A percentile compares a stretch with the other conserved stretches of the same genome.
phyloP scores from a whole-genome alignment of 768 basidiomycete species.

The Rhodotorula paludigena region DNA sequence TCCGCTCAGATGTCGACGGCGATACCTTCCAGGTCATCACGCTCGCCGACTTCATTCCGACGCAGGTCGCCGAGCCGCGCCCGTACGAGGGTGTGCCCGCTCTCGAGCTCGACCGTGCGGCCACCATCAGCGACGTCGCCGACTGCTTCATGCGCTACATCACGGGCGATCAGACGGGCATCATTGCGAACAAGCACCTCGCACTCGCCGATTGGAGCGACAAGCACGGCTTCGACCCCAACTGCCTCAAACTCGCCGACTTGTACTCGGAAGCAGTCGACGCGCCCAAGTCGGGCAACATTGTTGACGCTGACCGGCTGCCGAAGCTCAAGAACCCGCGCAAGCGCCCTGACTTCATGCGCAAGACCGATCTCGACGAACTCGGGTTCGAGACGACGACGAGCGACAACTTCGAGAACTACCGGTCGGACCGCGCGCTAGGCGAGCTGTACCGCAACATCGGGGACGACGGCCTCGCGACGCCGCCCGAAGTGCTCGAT shows the following conservation, averaged over 20 bases:
- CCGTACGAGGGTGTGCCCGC: not conserved
- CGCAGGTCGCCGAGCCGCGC: not conserved
- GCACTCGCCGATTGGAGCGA: conserved; percentile 6
- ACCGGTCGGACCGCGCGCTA: conserved; percentile 64
- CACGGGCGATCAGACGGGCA: conserved; percentile 10
- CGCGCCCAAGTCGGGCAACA: conserved; percentile 20
- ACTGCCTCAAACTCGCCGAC: conserved; percentile 17
- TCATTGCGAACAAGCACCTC: conserved; percentile 18
- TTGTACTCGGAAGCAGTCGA: conserved; percentile 19
- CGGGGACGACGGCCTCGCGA: conserved; percentile 6
- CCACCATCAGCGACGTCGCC: conserved; percentile 9
- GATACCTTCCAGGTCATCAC: conserved; percentile 22
- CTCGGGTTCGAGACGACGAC: not conserved
- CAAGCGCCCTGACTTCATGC: conserved; percentile 36
- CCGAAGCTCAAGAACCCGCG: not conserved
- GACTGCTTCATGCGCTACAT: not conserved
- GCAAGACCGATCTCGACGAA: conserved; percentile 49
- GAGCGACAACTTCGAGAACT: conserved; percentile 50
- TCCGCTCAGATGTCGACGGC: conserved; percentile 18
- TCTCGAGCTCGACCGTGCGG: not conserved
- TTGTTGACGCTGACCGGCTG: not conserved
- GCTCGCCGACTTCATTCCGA: conserved; percentile 12
- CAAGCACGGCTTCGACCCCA: not conserved
- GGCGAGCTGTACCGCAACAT: conserved; percentile 68
- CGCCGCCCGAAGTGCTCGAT: not conserved